These are phyloP conservation scores for Trichophyton verrucosum DNA, from an alignment of 2,329 filamentous ascomycete species.

Conservation along the genomic window DNA sequence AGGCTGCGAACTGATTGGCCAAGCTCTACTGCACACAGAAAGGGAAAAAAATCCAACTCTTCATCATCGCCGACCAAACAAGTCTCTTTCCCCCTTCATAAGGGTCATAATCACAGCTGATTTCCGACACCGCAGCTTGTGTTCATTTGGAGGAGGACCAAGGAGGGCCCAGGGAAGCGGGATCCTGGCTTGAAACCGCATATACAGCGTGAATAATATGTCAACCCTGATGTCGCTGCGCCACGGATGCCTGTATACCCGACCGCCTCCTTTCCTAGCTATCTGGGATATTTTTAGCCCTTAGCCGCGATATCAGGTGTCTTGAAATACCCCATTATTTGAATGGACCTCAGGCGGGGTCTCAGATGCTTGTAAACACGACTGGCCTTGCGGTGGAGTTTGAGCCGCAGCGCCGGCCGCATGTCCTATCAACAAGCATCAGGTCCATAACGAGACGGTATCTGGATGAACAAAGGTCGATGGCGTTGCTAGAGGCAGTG, in stretches of 20 bases:
- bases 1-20: not conserved
- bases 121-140: not conserved
- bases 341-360: not conserved
- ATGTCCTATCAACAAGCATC: not conserved
- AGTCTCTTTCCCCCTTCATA: not conserved
- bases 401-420: not conserved
- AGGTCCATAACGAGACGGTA: not conserved
- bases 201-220: not conserved
- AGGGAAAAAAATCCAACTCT: not conserved
- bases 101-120: not conserved
- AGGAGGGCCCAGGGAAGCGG: not conserved
- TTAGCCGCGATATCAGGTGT: conserved; percentile 1
- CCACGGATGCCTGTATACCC: not conserved
- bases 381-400: not conserved
- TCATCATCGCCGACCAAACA: not conserved
- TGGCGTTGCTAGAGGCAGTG: not conserved
- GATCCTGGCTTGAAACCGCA: not conserved
- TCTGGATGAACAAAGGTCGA: not conserved
- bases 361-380: not conserved
- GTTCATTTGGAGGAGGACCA: not conserved
- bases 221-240: not conserved
- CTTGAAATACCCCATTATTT: not conserved
- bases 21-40: not conserved
- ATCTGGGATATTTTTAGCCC: not conserved
- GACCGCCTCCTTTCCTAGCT: not conserved